Base-by-base conservation (phyloP, 129 eudicot species). In the Artemisia tridentata region DNA sequence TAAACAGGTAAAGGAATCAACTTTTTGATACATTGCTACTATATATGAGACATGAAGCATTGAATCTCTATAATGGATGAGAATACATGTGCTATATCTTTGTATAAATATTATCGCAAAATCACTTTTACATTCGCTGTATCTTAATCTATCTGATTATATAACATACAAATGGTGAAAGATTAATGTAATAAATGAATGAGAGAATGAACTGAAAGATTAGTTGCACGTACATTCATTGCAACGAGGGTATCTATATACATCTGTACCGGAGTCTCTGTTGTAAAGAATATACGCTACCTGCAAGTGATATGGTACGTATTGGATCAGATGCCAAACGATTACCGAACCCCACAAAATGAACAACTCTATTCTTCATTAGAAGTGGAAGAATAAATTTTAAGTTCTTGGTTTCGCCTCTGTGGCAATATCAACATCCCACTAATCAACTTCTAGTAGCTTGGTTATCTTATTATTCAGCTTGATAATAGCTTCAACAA, bases 391-490 rank as follows among this genome's bases (percentile, higher is more conserved):
- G 89, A 79, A 93, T 90, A 75, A 84, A 18, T 75, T 93, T 93
- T 83, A 93, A 84, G 85, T 90, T 63, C 96, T 83, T 47, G 99
- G 99, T 82, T 88, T 93, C 2, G 99, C 93, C 85, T 93, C 99
- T 85, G 90, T 93, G 54, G 78, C 69, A 53, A 90, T 72, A 80
- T 90, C 98, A 34, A 69, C 86, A 77, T 93, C 98, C 85, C 57
- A 93, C 89, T 96, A 87, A 76, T 52, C 31, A 65, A 43, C 23
- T 21, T 21, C 23, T 21, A 21, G 23, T 21, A 0, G 23, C 23
- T 21, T 21, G 23, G 23, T 21, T 21, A 53, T 5, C 7, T 12
- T 4, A 15, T 27, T 31, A 19, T 38, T 77, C 64, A 63, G 27
- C n/a, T n/a, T n/a, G n/a, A n/a, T n/a, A 45, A 76, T 63, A 17